Percentiles rank a stretch among this genome's conserved stretches.
Evolutionary conservation across 352 stramenopile species (phyloP).

Genomic region (Thalassiosira ordinaria): DNA sequence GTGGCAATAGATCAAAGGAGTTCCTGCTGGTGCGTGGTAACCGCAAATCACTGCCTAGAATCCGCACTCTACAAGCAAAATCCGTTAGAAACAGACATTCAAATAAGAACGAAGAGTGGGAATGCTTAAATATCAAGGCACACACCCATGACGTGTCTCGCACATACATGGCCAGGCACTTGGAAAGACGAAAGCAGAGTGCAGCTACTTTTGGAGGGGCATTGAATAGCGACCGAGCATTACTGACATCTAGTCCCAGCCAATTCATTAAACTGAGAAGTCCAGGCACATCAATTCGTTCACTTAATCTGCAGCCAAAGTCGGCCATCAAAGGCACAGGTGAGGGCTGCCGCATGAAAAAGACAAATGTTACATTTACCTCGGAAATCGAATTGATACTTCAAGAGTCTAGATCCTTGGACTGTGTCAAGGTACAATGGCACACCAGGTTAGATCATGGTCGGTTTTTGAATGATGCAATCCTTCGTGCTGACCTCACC

Average conservation of each 20-base stretch:
- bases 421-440: neutral
- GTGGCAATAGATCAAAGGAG: neutral
- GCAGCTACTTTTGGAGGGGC: neutral
- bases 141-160: neutral
- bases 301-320: too few relatives aligned
- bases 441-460: neutral
- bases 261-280: neutral
- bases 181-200: neutral
- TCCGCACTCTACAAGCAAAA: neutral
- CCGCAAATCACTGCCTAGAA: neutral
- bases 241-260: neutral
- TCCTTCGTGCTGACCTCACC: neutral
- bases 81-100: neutral
- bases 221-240: neutral
- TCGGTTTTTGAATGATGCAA: conserved; percentile 9
- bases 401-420: neutral
- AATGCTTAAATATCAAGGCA: neutral
- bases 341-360: neutral
- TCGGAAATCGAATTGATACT: neutral
- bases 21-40: neutral
- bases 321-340: too few relatives aligned
- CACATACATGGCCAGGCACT: too few relatives aligned
- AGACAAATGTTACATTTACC: neutral
- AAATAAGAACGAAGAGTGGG: neutral
- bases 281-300: too few relatives aligned